Percentiles rank a stretch among this genome's conserved stretches.
Evolutionary conservation across 805 yeast species (phyloP).

Genomic region (Saccharomycopsis sp.): DNA sequence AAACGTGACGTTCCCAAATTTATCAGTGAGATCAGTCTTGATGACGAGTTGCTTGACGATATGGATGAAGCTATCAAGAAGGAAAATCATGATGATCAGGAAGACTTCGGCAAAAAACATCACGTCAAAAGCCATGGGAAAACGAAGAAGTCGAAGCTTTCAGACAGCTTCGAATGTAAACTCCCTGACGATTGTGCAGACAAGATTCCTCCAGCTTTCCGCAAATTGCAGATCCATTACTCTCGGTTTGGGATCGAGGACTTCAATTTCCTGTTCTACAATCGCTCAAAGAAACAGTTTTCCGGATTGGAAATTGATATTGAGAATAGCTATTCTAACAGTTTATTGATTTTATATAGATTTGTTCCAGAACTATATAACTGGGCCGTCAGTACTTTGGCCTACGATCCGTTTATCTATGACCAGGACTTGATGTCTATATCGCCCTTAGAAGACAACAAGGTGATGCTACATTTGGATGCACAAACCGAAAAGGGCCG

Average conservation of each 20-base stretch:
- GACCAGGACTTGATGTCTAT: constrained; percentile 24
- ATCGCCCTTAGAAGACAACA: background rate
- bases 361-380: constrained; percentile 71
- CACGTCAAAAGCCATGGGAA: constrained; percentile 9
- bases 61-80: constrained; percentile 21
- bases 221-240: constrained; percentile 68
- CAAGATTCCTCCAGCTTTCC: constrained; percentile 62
- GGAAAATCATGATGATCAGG: constrained; percentile 22
- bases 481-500: background rate
- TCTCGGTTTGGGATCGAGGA: constrained; percentile 90
- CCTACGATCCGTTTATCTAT: constrained; percentile 40
- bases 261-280: constrained; percentile 84
- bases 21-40: constrained; percentile 44
- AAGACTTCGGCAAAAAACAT: constrained; percentile 16
- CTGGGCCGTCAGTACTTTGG: constrained; percentile 48
- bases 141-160: background rate
- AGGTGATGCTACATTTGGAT: background rate
- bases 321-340: constrained; percentile 70
- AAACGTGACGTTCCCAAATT: constrained; percentile 41
- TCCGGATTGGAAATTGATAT: constrained; percentile 90
- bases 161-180: constrained; percentile 7
- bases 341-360: constrained; percentile 72
- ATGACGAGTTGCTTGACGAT: constrained; percentile 28
- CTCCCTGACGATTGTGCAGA: background rate
- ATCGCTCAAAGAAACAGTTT: constrained; percentile 45